Evolutionary conservation across 768 basidiomycete genomes (phyloP).

Genomic region (Russula virescens): DNA sequence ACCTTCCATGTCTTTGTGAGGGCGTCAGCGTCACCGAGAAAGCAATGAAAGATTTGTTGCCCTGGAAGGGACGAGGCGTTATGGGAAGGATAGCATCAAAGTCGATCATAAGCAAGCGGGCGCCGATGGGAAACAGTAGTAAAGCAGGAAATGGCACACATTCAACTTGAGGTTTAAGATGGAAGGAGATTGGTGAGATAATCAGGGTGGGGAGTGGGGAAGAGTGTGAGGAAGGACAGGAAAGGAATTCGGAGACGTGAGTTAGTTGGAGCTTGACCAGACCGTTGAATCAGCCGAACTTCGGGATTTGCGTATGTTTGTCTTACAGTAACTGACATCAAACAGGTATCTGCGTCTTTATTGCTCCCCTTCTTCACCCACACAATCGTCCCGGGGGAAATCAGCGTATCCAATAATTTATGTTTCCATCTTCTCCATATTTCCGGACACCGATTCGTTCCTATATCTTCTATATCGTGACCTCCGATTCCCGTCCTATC

Average conservation of each 20-base stretch:
- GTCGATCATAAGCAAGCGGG: conserved; percentile 2
- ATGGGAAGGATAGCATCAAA: conserved; percentile 24
- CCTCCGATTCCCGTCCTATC: neutral
- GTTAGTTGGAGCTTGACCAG: too few relatives aligned
- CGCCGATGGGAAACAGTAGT: neutral
- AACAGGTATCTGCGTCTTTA: too few relatives aligned
- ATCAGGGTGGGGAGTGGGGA: neutral
- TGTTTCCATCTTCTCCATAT: too few relatives aligned
- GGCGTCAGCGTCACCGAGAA: conserved; percentile 79
- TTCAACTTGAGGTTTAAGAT: conserved; percentile 87
- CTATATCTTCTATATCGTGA: neutral
- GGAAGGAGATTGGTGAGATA: conserved; percentile 33
- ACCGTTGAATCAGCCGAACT: too few relatives aligned
- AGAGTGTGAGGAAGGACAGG: neutral
- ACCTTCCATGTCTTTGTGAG: conserved; percentile 92
- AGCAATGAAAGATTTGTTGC: conserved; percentile 93
- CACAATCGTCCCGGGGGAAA: too few relatives aligned
- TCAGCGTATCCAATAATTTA: too few relatives aligned
- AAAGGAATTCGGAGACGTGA: too few relatives aligned
- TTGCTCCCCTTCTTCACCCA: too few relatives aligned
- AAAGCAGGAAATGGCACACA: conserved; percentile 35
- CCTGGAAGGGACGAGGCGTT: conserved; percentile 37
- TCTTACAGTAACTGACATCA: too few relatives aligned
- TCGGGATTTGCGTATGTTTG: too few relatives aligned
- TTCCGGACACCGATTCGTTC: neutral